A percentile compares a stretch with the other conserved stretches of the same genome.
Evolutionary conservation across 2,329 filamentous ascomycete species (phyloP).

Genomic region (Apiospora aurea): DNA sequence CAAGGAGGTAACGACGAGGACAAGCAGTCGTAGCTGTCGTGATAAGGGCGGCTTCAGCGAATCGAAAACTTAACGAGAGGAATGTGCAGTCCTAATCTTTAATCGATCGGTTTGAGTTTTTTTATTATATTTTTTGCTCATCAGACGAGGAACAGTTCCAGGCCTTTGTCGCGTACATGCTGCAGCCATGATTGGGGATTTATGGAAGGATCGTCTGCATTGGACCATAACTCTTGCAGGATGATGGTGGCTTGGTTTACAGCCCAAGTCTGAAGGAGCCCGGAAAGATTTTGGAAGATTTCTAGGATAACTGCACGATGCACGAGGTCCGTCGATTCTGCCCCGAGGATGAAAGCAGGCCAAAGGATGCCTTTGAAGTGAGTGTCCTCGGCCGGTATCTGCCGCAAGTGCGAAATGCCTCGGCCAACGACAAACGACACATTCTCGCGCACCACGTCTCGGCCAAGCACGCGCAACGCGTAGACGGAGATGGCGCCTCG

Average conservation of each 20-base stretch:
- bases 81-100: conserved; percentile 18
- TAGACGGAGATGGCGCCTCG: conserved; percentile 28
- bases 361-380: conserved; percentile 31
- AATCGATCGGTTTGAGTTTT: neutral
- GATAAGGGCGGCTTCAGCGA: neutral
- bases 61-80: neutral
- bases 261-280: conserved; percentile 19
- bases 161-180: conserved; percentile 27
- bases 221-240: conserved; percentile 17
- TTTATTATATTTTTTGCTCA: neutral
- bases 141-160: conserved; percentile 29
- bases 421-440: neutral
- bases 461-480: conserved; percentile 20
- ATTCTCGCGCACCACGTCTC: neutral
- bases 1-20: neutral
- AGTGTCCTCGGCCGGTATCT: conserved; percentile 26
- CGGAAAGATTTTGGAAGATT: conserved; percentile 11
- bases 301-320: conserved; percentile 21
- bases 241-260: conserved; percentile 18
- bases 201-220: neutral
- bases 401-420: conserved; percentile 25
- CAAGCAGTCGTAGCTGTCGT: neutral
- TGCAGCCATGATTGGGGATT: conserved; percentile 6
- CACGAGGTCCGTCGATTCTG: conserved; percentile 26
- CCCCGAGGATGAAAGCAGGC: conserved; percentile 28